phyloP scores from a whole-genome alignment of 1,139 yeast genomes.

The Candida neerlandica region DNA sequence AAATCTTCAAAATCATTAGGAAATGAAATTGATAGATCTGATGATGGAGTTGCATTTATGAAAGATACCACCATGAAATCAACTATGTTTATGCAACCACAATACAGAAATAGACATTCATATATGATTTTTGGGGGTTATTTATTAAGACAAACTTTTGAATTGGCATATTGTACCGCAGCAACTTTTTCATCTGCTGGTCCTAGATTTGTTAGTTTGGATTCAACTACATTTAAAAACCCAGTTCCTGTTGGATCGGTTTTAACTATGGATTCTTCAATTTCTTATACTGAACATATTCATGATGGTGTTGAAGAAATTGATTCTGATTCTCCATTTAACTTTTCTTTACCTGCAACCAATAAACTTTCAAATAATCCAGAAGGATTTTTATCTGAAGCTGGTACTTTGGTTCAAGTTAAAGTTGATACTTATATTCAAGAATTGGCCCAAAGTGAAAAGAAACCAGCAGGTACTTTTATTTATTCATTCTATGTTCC shows the following conservation, averaged over 20 bases:
- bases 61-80: slow-evolving; percentile 69
- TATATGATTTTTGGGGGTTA: slow-evolving; percentile 96
- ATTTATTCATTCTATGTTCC: slow-evolving; percentile 89
- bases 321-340: slow-evolving; percentile 41
- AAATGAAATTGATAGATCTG: slow-evolving; percentile 9
- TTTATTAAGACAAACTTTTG: slow-evolving; percentile 86
- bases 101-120: slow-evolving; percentile 90
- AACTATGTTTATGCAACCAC: slow-evolving; percentile 92
- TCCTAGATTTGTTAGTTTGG: slow-evolving; percentile 87
- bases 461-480: slow-evolving; percentile 80
- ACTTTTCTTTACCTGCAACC: slow-evolving; percentile 58
- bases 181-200: slow-evolving; percentile 83
- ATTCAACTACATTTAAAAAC: slow-evolving; percentile 85
- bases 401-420: slow-evolving; percentile 90
- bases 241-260: slow-evolving; percentile 97
- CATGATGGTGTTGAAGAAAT: slow-evolving; percentile 41
- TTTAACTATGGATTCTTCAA: slow-evolving; percentile 74
- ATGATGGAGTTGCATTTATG: slow-evolving; percentile 58
- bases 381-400: slow-evolving; percentile 63
- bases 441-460: slow-evolving; percentile 59
- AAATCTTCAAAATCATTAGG: slow-evolving; percentile 52
- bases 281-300: slow-evolving; percentile 80
- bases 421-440: slow-evolving; percentile 82
- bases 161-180: slow-evolving; percentile 88
- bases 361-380: slow-evolving; percentile 55